Evolutionary conservation across 1,284 basidiomycete genomes (phyloP).

Genomic region (Heterobasidion occidentale): DNA sequence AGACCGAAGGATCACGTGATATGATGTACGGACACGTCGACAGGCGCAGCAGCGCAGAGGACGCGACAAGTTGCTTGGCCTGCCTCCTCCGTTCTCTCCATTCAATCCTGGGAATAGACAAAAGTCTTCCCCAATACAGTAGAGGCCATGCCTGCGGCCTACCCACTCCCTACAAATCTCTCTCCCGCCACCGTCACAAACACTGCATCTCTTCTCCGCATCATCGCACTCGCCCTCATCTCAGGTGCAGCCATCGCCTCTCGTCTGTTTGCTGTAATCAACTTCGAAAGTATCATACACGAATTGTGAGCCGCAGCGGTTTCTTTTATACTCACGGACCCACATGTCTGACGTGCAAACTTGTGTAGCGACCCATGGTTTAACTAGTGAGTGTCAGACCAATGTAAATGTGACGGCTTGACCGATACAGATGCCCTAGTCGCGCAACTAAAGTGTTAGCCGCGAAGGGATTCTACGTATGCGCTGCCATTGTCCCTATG

Average conservation of each 20-base stretch:
- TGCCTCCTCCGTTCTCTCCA: not conserved
- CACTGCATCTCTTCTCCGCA: constrained; percentile 77
- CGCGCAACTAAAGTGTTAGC: constrained; percentile 87
- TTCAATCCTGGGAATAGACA: not conserved
- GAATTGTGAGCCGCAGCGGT: constrained; percentile 71
- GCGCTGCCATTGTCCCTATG: constrained; percentile 20
- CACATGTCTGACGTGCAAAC: not conserved
- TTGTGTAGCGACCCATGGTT: constrained; percentile 88
- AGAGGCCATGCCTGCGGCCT: constrained; percentile 36
- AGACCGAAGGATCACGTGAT: not conserved
- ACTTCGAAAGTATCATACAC: constrained; percentile 99
- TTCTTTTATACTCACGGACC: not conserved
- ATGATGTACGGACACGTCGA: not conserved
- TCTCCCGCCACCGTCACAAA: constrained; percentile 73
- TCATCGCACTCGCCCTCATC: constrained; percentile 81
- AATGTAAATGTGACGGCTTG: not conserved
- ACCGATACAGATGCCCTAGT: constrained; percentile 31
- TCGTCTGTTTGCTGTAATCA: constrained; percentile 94
- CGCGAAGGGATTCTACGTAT: constrained; percentile 89
- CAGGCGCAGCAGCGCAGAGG: not conserved
- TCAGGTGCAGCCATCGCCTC: constrained; percentile 93
- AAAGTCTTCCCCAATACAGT: not conserved
- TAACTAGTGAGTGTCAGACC: constrained; percentile 67
- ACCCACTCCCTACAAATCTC: constrained; percentile 59
- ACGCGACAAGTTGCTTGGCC: not conserved